Conservation (phyloP, 345 rosid genomes). For the Populus nigra region DNA sequence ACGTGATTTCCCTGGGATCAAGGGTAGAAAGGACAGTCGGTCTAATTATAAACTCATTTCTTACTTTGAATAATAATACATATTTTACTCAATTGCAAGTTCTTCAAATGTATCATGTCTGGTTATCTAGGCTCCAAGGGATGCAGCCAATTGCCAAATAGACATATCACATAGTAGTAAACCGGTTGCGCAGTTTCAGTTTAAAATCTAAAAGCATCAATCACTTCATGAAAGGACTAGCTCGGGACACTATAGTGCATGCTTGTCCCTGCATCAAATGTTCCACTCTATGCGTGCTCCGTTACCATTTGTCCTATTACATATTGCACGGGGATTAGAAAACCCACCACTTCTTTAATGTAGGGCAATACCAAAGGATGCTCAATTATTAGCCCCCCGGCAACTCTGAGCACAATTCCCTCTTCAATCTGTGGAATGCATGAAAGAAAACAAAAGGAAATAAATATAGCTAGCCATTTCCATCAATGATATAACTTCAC, state of each 20-base stretch:
- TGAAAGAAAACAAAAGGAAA: neutral
- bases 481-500: neutral
- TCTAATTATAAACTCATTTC: no score
- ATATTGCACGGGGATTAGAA: conserved; percentile 9
- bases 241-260: neutral
- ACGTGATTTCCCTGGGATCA: no score
- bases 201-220: neutral
- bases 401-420: conserved; percentile 66
- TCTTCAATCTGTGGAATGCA: conserved; percentile 58
- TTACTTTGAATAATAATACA: no score
- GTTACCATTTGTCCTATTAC: neutral
- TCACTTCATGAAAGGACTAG: neutral
- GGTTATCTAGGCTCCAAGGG: neutral
- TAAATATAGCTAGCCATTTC: neutral
- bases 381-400: conserved; percentile 78
- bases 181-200: neutral
- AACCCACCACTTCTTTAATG: conserved; percentile 74
- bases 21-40: no score
- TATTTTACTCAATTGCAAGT: no score
- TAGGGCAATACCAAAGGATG: conserved; percentile 68
- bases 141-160: neutral
- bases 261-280: neutral
- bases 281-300: neutral
- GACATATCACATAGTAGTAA: neutral
- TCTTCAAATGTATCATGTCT: neutral